Evolutionary conservation across 2,329 filamentous ascomycete species (phyloP).

Genomic region (Fusarium robinianum): DNA sequence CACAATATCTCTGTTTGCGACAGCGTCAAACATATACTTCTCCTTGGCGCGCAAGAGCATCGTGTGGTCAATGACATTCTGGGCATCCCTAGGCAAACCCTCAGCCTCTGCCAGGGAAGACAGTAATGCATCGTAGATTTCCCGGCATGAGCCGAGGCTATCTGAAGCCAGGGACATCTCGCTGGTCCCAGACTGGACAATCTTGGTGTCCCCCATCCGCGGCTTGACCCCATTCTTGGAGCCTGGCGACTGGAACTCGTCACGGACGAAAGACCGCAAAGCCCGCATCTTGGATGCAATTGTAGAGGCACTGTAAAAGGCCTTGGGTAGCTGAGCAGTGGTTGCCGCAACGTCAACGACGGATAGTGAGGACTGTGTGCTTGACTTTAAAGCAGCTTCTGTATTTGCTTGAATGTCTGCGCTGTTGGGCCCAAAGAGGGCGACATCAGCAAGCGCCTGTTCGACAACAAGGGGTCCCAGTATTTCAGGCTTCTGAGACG

Average conservation of each 20-base stretch:
- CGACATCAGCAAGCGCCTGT: constrained; percentile 56
- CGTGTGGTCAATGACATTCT: constrained; percentile 58
- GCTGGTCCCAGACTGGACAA: constrained; percentile 40
- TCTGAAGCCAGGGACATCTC: constrained; percentile 47
- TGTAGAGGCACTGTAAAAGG: constrained; percentile 48
- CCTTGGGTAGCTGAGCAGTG: constrained; percentile 44
- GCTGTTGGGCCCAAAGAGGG: constrained; percentile 61
- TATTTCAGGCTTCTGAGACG: constrained; percentile 55
- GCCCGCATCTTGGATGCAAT: constrained; percentile 55
- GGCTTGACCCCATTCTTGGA: constrained; percentile 33
- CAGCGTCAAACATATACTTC: constrained; percentile 66
- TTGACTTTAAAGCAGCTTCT: constrained; percentile 46
- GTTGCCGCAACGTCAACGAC: constrained; percentile 46
- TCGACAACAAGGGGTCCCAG: constrained; percentile 60
- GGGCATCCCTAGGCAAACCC: constrained; percentile 55
- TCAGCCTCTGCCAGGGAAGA: constrained; percentile 49
- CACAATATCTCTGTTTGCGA: constrained; percentile 68
- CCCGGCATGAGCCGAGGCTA: constrained; percentile 54
- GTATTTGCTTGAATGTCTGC: constrained; percentile 49
- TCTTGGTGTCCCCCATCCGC: constrained; percentile 32
- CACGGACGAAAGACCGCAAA: constrained; percentile 47
- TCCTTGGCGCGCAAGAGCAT: constrained; percentile 65
- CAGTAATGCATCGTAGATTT: constrained; percentile 62
- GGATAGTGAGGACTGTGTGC: constrained; percentile 39
- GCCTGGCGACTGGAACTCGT: constrained; percentile 33